A percentile compares a stretch with the other conserved stretches of the same genome.
phyloP scores from a whole-genome alignment of 225 moss, liverwort and hornwort genomes.

The Anthoceros angustus region DNA sequence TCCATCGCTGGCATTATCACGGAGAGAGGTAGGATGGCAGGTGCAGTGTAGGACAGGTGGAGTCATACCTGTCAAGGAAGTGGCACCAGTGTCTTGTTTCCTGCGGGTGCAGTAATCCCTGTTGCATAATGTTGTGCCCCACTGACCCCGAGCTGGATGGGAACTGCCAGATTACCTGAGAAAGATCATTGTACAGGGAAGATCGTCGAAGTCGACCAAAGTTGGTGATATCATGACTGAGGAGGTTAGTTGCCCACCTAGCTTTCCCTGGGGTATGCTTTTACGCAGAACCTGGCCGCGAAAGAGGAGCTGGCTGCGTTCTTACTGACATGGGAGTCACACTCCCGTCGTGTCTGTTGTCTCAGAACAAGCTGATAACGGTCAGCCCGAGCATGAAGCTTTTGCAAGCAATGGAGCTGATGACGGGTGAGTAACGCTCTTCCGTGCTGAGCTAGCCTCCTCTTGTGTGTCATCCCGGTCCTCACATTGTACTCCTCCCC shows the following conservation, averaged over 20 bases:
- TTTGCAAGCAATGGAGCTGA: conserved; percentile 81
- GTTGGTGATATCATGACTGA: conserved; percentile 96
- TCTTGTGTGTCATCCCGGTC: neutral
- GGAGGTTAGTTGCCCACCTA: conserved; percentile 30
- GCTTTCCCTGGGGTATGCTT: neutral
- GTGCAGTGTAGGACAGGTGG: neutral
- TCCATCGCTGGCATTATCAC: conserved; percentile 88
- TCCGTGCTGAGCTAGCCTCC: neutral
- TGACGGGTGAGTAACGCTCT: conserved; percentile 41
- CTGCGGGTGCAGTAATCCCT: neutral
- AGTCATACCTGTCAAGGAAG: neutral
- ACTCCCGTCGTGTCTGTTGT: neutral
- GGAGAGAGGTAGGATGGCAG: conserved; percentile 57
- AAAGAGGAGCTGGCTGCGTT: neutral
- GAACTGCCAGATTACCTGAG: conserved; percentile 56
- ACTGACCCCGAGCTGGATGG: conserved; percentile 5
- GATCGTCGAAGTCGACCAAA: conserved; percentile 87
- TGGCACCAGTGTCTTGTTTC: neutral
- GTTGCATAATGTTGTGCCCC: neutral
- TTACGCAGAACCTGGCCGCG: neutral
- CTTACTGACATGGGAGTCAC: neutral
- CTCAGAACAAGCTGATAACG: conserved; percentile 93
- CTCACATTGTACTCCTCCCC: neutral
- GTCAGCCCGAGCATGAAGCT: conserved; percentile 86
- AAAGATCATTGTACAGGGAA: conserved; percentile 90